phyloP scores from a whole-genome alignment of 495 filamentous ascomycete species.

The Lichenothelia convexa region DNA sequence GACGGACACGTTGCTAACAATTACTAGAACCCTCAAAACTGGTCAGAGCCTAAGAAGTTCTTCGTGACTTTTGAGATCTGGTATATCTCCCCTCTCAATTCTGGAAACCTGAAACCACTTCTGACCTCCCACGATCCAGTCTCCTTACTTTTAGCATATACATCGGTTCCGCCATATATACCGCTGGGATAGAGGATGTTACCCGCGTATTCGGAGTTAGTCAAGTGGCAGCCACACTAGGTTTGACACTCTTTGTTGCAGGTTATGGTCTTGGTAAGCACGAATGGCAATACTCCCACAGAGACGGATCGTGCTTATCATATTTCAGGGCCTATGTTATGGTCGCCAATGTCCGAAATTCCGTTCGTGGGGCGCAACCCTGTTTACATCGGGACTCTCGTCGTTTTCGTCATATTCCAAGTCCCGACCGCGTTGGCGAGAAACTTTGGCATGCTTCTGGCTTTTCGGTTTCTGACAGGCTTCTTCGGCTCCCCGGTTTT shows the following conservation, averaged over 20 bases:
- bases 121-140: too few relatives aligned
- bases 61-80: slow-evolving; percentile 28
- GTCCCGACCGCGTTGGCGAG: slow-evolving; percentile 26
- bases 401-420: slow-evolving; percentile 34
- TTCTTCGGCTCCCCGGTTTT: slow-evolving; percentile 34
- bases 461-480: slow-evolving; percentile 35
- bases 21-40: slow-evolving; percentile 24
- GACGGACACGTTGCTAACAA: background rate
- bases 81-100: too few relatives aligned
- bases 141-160: slow-evolving; percentile 30
- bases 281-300: too few relatives aligned
- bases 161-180: slow-evolving; percentile 30
- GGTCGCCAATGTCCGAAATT: slow-evolving; percentile 32
- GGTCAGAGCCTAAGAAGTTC: slow-evolving; percentile 23
- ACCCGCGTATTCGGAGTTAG: slow-evolving; percentile 28
- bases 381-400: slow-evolving; percentile 28
- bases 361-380: slow-evolving; percentile 31
- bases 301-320: too few relatives aligned
- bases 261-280: slow-evolving; percentile 26
- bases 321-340: slow-evolving; percentile 27
- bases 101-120: too few relatives aligned
- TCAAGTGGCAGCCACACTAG: slow-evolving; percentile 28
- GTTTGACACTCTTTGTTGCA: slow-evolving; percentile 31
- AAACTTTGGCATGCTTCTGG: slow-evolving; percentile 34
- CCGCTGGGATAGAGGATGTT: slow-evolving; percentile 20